Evolutionary conservation across 768 basidiomycete species (phyloP).

Genomic region (Hirschioporus abietinus): DNA sequence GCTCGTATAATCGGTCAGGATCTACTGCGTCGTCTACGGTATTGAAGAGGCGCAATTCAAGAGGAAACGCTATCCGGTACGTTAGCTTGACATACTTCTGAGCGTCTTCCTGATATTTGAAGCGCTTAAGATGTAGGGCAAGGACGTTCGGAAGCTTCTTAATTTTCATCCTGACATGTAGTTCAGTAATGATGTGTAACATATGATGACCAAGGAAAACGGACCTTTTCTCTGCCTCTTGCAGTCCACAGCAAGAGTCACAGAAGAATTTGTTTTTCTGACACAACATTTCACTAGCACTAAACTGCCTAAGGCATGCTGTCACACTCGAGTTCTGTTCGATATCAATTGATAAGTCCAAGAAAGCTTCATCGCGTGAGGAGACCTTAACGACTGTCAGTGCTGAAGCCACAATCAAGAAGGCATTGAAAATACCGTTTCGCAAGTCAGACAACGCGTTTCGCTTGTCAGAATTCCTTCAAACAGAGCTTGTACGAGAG

Average conservation of each 20-base stretch:
- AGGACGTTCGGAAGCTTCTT: conserved; percentile 94
- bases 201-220: conserved; percentile 18
- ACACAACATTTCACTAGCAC: conserved; percentile 96
- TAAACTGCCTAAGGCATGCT: conserved; percentile 93
- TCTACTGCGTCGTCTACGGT: conserved; percentile 91
- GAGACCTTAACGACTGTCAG: conserved; percentile 51
- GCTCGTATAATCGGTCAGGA: conserved; percentile 87
- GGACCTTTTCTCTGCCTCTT: conserved; percentile 96
- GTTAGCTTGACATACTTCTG: conserved; percentile 91
- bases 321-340: conserved; percentile 97
- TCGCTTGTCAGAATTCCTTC: conserved; percentile 94
- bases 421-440: conserved; percentile 60
- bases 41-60: conserved; percentile 93
- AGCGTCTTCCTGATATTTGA: conserved; percentile 95
- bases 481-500: conserved; percentile 88
- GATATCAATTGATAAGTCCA: conserved; percentile 99
- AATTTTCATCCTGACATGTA: conserved; percentile 84
- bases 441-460: conserved; percentile 96
- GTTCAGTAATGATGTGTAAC: conserved; percentile 12
- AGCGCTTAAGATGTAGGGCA: conserved; percentile 93
- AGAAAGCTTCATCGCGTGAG: conserved; percentile 91
- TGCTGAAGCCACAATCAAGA: conserved; percentile 8
- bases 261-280: conserved; percentile 99
- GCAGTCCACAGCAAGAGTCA: conserved; percentile 92
- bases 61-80: conserved; percentile 95